phyloP scores from a whole-genome alignment of 768 basidiomycete species.

The Rhizopogon vesiculosus region DNA sequence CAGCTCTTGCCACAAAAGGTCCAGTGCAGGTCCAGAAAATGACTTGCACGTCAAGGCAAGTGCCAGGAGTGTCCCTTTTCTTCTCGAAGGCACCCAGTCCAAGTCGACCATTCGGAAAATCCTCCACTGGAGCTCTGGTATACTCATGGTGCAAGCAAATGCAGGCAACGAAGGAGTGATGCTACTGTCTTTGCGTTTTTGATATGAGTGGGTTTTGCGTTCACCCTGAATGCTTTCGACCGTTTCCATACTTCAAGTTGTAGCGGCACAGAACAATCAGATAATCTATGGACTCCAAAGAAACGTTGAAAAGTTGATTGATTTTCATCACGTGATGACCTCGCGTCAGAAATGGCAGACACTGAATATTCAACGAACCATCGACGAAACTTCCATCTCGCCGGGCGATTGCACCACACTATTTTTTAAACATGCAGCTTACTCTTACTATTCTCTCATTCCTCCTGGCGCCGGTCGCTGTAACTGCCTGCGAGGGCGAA shows the following conservation, averaged over 20 bases:
- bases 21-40: slow-evolving; percentile 16
- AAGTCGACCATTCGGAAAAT: too few relatives aligned
- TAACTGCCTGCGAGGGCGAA: slow-evolving; percentile 63
- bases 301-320: neutral
- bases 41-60: slow-evolving; percentile 20
- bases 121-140: too few relatives aligned
- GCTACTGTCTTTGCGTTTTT: too few relatives aligned
- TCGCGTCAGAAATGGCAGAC: neutral
- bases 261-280: too few relatives aligned
- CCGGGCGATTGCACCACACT: slow-evolving; percentile 4
- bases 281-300: too few relatives aligned
- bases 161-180: too few relatives aligned
- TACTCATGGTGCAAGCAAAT: too few relatives aligned
- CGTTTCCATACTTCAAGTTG: too few relatives aligned
- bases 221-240: too few relatives aligned
- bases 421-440: slow-evolving; percentile 13
- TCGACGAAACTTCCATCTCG: slow-evolving; percentile 1
- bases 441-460: slow-evolving; percentile 17
- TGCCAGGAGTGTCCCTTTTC: slow-evolving; percentile 7
- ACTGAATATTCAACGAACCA: too few relatives aligned
- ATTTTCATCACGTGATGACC: neutral
- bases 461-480: slow-evolving; percentile 31
- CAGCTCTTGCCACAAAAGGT: slow-evolving; percentile 17
- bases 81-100: too few relatives aligned
- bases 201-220: too few relatives aligned